Conservation (phyloP, 2,329 filamentous ascomycete genomes). For the Colletotrichum chlorophyti region DNA sequence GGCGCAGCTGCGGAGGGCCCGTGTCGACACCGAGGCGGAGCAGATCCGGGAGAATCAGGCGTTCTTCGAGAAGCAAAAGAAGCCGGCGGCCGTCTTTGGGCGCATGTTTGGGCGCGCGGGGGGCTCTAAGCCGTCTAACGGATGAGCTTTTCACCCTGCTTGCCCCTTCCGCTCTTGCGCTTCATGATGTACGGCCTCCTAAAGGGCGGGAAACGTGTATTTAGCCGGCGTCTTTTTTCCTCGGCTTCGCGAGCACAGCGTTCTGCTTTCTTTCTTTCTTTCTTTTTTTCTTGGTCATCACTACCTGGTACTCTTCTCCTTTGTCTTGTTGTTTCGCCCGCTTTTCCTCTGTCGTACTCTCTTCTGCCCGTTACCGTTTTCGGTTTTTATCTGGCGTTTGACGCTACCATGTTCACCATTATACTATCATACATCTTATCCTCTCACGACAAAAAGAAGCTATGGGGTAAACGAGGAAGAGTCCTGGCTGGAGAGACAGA, state of each 20-base stretch:
- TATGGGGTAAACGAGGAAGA: background rate
- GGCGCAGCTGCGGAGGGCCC: slow-evolving; percentile 22
- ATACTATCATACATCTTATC: too few relatives aligned
- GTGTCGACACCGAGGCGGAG: slow-evolving; percentile 23
- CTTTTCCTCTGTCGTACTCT: background rate
- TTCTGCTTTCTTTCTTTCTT: background rate
- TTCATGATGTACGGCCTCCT: background rate
- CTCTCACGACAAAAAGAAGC: slow-evolving; percentile 1
- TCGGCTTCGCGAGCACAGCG: slow-evolving; percentile 16
- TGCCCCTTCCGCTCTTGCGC: background rate
- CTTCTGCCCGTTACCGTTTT: background rate
- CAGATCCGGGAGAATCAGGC: slow-evolving; percentile 19
- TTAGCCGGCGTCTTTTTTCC: background rate
- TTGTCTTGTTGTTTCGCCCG: slow-evolving; percentile 10
- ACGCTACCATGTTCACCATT: background rate
- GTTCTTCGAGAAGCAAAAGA: slow-evolving; percentile 16
- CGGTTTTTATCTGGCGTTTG: slow-evolving; percentile 2
- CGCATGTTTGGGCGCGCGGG: slow-evolving; percentile 29
- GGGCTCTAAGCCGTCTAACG: background rate
- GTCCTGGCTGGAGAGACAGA: background rate
- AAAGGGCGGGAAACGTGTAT: background rate
- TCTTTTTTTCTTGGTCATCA: too few relatives aligned
- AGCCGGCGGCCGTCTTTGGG: slow-evolving; percentile 26
- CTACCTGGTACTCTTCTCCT: too few relatives aligned
- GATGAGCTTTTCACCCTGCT: background rate